Base-by-base conservation (phyloP, 2,329 filamentous ascomycete genomes). In the Fusarium sp. region DNA sequence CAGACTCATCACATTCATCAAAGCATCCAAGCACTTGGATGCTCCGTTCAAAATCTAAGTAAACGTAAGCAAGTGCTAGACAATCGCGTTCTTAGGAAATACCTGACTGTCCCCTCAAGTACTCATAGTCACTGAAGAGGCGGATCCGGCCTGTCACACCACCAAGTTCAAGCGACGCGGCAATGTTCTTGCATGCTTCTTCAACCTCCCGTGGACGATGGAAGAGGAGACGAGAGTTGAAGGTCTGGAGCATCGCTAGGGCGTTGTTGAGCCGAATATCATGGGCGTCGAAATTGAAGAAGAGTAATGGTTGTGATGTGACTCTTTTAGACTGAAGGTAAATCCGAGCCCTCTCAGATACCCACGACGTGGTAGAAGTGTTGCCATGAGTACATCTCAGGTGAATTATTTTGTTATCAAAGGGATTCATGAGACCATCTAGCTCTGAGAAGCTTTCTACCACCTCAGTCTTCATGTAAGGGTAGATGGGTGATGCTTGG, bases 1-100 rank as follows among this genome's bases (percentile, higher is more conserved):
- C 29, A 4, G 62, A 65, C 4, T 65, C 57, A 22, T 65, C 62
- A 11, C 67, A 62, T 31, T 69, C 56, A 16, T 69, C 67, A 10
- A 69, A 37, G 24, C 41, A 65, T 13, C 37, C 67, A 8, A 69
- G n/a, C 18, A 65, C 45, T 33, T 69, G 31, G 16, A 65, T 50
- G 31, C 20, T 27, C 1, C 59, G 8, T 33, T 35, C 5, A 20
- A 33, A 56, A 22, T 56, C 52, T 56, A 18, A 9, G 9, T 14
- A 22, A 16, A 37, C 11, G 31, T 56, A 11, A 56, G 52, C 22
- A 52, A 29, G 9, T 18, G n/a, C 24, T 10, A 11, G 3, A n/a
- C 18, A 11, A n/a, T n/a, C 16, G 3, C 5, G 18, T 52, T 27
- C 5, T 29, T 29, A 4, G 9, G 8, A 29, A 5, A 29, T n/a